Base-by-base conservation (phyloP, 2,329 filamentous ascomycete genomes). In the Penicillium glabrum region DNA sequence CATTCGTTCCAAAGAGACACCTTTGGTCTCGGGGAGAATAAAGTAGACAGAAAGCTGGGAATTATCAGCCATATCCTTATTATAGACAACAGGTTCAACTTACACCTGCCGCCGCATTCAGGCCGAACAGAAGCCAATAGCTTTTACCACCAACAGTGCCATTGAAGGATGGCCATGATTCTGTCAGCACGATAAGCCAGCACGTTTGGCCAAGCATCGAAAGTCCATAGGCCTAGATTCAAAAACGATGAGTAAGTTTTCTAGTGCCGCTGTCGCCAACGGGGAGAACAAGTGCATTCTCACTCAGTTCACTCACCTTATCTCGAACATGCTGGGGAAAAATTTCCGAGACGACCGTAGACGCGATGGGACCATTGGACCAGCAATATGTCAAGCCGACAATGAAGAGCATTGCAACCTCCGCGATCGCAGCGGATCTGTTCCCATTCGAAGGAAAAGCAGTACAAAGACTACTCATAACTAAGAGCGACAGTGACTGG, bases 381-480 rank as follows among this genome's bases (percentile, higher is more conserved):
- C 71, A 76, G 56, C 74, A 75, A 61, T 78, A 78, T 1, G 74
- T 77, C 31, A 78, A 58, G 0, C 75, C 75, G 21, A 77, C 74
- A 46, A 77, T 74, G 58, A 78, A 79, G 2, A 78, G 59, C 73
- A 78, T 77, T 5, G 73, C 74, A 11, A 78, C 66, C 49, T 77
- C 75, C 0, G 68, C 73, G 1, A 77, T 66, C 5, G 72, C 74
- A 2, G 76, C 76, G 13, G 72, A 61, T 44, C 67, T 72, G 54
- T 77, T 77, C 16, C 61, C 57, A 24, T 57, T 60, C 10, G 54
- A 24, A 1, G 75, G 75, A 51, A 71, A 77, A 3, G 67, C 64
- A 0, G 75, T 77, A 0, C 74, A 75, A 14, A 77, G 62, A 29
- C 67, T 71, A 5, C 72, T 72, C 13, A 77, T 63, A 35, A 77